Base-by-base conservation (phyloP, 306 rosid species). In the Echinosophora koreensis region DNA sequence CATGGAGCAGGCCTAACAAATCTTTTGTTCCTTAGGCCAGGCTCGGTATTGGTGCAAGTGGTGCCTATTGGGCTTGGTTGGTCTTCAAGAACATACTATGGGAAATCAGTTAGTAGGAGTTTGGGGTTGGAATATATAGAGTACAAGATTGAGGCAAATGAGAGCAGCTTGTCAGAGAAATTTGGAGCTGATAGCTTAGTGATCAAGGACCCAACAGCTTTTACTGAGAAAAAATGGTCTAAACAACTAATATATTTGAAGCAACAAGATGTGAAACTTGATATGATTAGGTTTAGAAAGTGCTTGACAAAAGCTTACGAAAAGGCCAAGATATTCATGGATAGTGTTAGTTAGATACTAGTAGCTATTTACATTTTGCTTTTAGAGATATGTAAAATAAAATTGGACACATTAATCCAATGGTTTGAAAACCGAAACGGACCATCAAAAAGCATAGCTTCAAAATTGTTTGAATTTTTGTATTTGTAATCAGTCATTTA, bases 1-100 rank as follows among this genome's bases (percentile, higher is more conserved):
- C 96, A 88, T 42, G 90, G 96, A 1, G 87, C 86, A 0, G 91
- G 83, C 2, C 64, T 88, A 8, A 90, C 95, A 12, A 82, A 86
- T 66, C 44, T 49, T 0, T 27, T 88, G 66, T 88, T 90, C 64
- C 61, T 85, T 0, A 42, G 79, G 41, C 58, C 70, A 1, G 88
- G 91, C 0, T 73, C 84, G 0, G 58, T 81, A 14, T n/a, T 80
- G 62, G 6, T 89, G 9, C 91, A 89, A 10, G 83, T 89, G 80
- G 86, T 88, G 38, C 96, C 90, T 4, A 27, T 88, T 14, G 96
- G 90, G 4, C 4, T 51, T 14, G 61, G 28, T 0, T 89, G 89
- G 89, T 64, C 79, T 2, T 63, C 96, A 0, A 37, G 17, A 13
- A 72, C 73, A 0, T 89, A 59, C 17, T 86, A 52, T 41, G 81